These are phyloP conservation scores for Tinospora cordifolia DNA, from an alignment of 164 flowering plant genomes.

Conservation along the genomic window DNA sequence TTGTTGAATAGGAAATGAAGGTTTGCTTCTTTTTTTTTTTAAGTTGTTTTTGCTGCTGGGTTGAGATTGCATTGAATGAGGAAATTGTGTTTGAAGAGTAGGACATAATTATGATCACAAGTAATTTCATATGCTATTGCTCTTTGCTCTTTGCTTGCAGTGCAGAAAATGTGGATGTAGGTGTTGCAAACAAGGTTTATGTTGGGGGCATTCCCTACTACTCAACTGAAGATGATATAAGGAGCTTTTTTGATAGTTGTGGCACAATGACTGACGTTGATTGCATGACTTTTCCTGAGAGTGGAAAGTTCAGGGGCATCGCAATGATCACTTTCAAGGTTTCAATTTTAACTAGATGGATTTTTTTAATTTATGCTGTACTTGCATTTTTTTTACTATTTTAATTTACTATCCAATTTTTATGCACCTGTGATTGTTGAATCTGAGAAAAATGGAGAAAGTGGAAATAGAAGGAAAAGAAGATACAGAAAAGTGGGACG, in stretches of 20 bases:
- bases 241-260: constrained; percentile 78
- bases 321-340: constrained; percentile 83
- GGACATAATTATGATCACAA: constrained; percentile 1
- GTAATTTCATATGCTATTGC: constrained; percentile 6
- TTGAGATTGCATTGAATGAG: background rate
- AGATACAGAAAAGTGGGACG: too few relatives aligned
- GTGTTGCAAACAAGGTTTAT: constrained; percentile 50
- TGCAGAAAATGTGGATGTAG: constrained; percentile 28
- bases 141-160: constrained; percentile 24
- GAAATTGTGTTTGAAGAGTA: background rate
- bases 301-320: constrained; percentile 89
- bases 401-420: too few relatives aligned
- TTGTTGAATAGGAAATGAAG: too few relatives aligned
- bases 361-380: background rate
- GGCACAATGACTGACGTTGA: constrained; percentile 74
- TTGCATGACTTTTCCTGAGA: constrained; percentile 80
- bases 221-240: constrained; percentile 81
- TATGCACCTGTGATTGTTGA: too few relatives aligned
- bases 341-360: constrained; percentile 1
- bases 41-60: background rate
- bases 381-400: background rate
- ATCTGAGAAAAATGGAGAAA: too few relatives aligned
- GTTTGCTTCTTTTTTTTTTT: background rate
- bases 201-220: constrained; percentile 95
- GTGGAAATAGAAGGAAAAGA: too few relatives aligned